Evolutionary conservation across 1,139 yeast genomes (phyloP), one percentile per base, ranked within the genome.

Genomic region (Taphrina wiesneri): DNA sequence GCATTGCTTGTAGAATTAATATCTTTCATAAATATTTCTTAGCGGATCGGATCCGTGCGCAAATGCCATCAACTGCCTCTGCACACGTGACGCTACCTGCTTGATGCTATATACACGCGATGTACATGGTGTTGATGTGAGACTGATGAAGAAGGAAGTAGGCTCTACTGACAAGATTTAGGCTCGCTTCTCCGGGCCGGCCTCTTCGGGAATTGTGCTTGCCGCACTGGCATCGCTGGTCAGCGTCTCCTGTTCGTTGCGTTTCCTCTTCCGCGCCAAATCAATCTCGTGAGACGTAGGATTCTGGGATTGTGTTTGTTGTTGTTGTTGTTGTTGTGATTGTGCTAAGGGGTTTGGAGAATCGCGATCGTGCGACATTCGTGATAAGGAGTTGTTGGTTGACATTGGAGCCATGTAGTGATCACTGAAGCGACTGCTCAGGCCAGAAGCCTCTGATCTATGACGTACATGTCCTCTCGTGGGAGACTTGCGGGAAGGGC

Each of bases 351-450:
- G 47, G 13, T 25, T 41, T 4, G 59, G 59, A 11, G 49, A 39
- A 19, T 36, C 59, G 25, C 59, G 46, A 17, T 54, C 59, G 34
- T 72, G 17, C 9, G 69, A 46, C 56, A 56, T 32, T 52, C 67
- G 53, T 15, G 70, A 21, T 9, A 39, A 43, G 34, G 41, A 32
- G 34, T 30, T 46, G 51, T 41, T 43, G n/a, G 56, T 17, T n/a
- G 49, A n/a, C 7, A 30, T 54, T 11, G 36, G 34, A 21, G 30
- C 28, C 26, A n/a, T 41, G 53, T 54, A 43, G 25, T 52, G 54
- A 15, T 53, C 63, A 2, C 36, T 45, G 57, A 61, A 60, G n/a
- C 63, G 36, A 19, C 36, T 28, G 30, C 41, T 30, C 53, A 62
- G 51, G 13, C 36, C 43, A 26, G 59, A 51, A 7, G 65, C 65